Evolutionary conservation across 257 asterid species (phyloP).

Genomic region (Nemophila menziesii): DNA sequence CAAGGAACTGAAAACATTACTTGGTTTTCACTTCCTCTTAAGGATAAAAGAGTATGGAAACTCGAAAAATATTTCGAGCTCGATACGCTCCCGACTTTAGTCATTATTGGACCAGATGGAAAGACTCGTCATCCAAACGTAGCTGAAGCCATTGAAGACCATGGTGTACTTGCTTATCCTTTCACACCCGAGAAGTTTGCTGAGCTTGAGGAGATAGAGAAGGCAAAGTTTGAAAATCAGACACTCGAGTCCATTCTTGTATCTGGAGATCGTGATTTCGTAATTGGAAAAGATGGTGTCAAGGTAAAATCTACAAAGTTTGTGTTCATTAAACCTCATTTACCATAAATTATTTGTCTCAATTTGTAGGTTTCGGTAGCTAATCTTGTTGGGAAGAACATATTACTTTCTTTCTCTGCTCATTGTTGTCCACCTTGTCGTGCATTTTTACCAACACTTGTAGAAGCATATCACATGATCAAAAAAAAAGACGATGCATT

Average conservation of each 20-base stretch:
- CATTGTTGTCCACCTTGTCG: slow-evolving; percentile 89
- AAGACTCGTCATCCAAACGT: slow-evolving; percentile 66
- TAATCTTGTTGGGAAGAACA: slow-evolving; percentile 53
- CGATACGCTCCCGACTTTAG: slow-evolving; percentile 46
- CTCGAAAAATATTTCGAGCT: slow-evolving; percentile 57
- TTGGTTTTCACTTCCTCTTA: slow-evolving; percentile 63
- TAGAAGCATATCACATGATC: slow-evolving; percentile 38
- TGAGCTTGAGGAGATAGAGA: slow-evolving; percentile 61
- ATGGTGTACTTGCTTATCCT: slow-evolving; percentile 61
- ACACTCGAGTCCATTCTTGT: slow-evolving; percentile 76
- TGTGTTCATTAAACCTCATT: background rate
- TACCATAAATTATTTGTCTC: background rate
- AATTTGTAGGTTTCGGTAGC: slow-evolving; percentile 33
- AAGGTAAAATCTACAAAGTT: slow-evolving; percentile 17
- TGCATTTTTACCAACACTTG: slow-evolving; percentile 59
- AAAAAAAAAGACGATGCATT: slow-evolving; percentile 28
- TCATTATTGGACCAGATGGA: slow-evolving; percentile 75
- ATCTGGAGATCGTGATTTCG: slow-evolving; percentile 43
- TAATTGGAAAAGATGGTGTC: slow-evolving; percentile 55
- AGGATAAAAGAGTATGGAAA: slow-evolving; percentile 46
- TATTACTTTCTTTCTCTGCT: slow-evolving; percentile 69
- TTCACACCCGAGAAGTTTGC: slow-evolving; percentile 67
- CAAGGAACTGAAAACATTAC: slow-evolving; percentile 42
- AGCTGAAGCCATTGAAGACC: slow-evolving; percentile 65
- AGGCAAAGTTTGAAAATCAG: slow-evolving; percentile 65